Base-by-base conservation (phyloP, 2,329 filamentous ascomycete genomes). In the Rutstroemia sp. region DNA sequence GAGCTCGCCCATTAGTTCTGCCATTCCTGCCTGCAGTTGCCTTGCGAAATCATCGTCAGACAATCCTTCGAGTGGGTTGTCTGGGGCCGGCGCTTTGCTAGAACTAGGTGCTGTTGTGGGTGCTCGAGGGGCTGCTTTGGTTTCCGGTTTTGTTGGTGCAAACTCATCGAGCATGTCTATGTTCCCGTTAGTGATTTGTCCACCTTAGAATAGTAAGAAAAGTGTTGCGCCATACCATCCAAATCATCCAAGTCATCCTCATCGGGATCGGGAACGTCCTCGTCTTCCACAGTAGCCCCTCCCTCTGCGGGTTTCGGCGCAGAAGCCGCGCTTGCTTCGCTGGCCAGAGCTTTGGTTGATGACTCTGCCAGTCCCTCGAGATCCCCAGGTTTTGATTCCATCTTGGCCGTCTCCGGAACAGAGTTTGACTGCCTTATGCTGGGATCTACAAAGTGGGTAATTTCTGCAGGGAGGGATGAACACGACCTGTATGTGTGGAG, bases 161-260 rank as follows among this genome's bases (percentile, higher is more conserved):
- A 99, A 99, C 62, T 96, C 88, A 69, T 96, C 90, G 25, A 99
- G 84, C 72, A 97, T 87, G 65, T 97, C 92, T 92, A 63, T 44
- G 47, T 48, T 48, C 19, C 48, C 14, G 30, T 56, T 12, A 54
- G 54, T 19, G 44, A 25, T 25, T 16, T 7, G 21, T 25, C 10
- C 30, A 34, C 5, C 12, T 12, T 27, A 23, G 41, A 21, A 30
- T 41, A 12, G 16, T 8, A 49, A 9, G 19, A 5, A 17, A 37
- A 38, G 21, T 5, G 38, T 38, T 37, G 27, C 39, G 38, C 19
- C 75, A 64, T 72, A 89, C 89, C 90, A 73, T 99, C 94, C 46
- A 99, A 76, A 67, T 97, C 94, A 67, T 96, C 89, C 19, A 94
- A 75, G 64, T 94, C 89, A 71, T 94, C 94, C 72, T 95, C 92